Evolutionary conservation across 2,329 filamentous ascomycete species (phyloP).

Genomic region (Neocatenulostroma microsporum): DNA sequence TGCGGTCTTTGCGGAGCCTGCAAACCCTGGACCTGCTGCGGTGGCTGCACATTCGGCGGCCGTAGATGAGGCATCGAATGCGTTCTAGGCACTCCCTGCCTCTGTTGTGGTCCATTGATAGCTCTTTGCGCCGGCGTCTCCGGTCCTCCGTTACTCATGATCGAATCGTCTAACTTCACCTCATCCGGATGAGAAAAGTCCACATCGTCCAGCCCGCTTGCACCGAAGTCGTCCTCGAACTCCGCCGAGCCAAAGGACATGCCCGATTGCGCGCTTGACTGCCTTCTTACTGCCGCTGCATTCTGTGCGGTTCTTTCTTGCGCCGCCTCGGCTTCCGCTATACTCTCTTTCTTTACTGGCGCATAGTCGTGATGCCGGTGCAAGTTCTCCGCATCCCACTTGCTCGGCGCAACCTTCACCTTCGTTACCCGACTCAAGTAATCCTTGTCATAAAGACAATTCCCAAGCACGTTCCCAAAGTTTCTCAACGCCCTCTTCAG

Average conservation of each 20-base stretch:
- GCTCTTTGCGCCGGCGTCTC: conserved; percentile 18
- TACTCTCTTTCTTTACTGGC: conserved; percentile 50
- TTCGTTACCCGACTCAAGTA: conserved; percentile 86
- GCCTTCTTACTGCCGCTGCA: conserved; percentile 13
- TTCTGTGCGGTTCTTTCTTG: conserved; percentile 14
- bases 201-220: conserved; percentile 50
- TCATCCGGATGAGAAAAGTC: conserved; percentile 63
- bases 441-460: conserved; percentile 95
- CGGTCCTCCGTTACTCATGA: conserved; percentile 12
- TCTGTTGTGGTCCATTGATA: conserved; percentile 13
- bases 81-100: conserved; percentile 22
- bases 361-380: conserved; percentile 72
- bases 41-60: conserved; percentile 22
- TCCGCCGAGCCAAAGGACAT: conserved; percentile 31
- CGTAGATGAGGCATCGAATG: conserved; percentile 26
- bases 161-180: conserved; percentile 47
- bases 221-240: conserved; percentile 51
- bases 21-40: conserved; percentile 14
- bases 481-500: conserved; percentile 82
- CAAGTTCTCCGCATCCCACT: conserved; percentile 70
- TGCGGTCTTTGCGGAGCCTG: conserved; percentile 17
- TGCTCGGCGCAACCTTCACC: conserved; percentile 70
- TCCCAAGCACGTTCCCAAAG: conserved; percentile 95
- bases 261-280: conserved; percentile 29
- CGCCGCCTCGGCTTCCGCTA: conserved; percentile 12